Conservation (phyloP, 2,329 filamentous ascomycete genomes). For the Madurella mycetomatis region DNA sequence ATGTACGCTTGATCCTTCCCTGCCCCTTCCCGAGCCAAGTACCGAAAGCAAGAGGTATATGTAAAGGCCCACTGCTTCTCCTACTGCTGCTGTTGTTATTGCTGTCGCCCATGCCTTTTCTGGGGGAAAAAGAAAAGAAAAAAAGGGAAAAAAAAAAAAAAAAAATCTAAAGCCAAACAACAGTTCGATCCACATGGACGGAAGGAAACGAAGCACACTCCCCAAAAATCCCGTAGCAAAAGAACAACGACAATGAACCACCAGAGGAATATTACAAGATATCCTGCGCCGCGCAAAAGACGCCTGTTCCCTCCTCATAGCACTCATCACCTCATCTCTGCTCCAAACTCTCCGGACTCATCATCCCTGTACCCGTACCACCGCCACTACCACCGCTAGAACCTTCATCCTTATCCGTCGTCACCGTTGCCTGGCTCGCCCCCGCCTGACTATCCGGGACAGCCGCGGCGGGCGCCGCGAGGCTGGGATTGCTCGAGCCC, state of each 20-base stretch:
- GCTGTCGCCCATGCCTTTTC: too few relatives aligned
- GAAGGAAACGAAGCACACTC: too few relatives aligned
- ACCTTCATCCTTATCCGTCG: slow-evolving; percentile 63
- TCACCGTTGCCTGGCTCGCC: slow-evolving; percentile 54
- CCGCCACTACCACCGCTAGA: slow-evolving; percentile 23
- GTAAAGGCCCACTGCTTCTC: not conserved
- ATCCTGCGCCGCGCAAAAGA: too few relatives aligned
- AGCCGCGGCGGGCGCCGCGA: slow-evolving; percentile 40
- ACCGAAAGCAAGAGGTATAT: not conserved
- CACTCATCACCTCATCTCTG: slow-evolving; percentile 20
- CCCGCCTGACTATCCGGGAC: slow-evolving; percentile 30
- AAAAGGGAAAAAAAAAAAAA: not conserved
- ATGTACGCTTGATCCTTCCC: not conserved
- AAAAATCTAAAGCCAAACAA: not conserved
- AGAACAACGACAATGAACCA: not conserved
- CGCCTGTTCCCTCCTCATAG: too few relatives aligned
- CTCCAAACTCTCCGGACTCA: slow-evolving; percentile 77
- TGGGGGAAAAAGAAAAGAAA: not conserved
- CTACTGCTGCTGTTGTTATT: too few relatives aligned
- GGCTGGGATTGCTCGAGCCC: slow-evolving; percentile 33
- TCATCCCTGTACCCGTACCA: slow-evolving; percentile 56
- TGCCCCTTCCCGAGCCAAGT: too few relatives aligned
- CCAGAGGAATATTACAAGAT: too few relatives aligned
- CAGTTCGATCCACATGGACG: not conserved
- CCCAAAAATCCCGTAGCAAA: not conserved